These are phyloP conservation scores for Fraxinus floribunda DNA, from an alignment of 305 asterid genomes.

Conservation along the genomic window DNA sequence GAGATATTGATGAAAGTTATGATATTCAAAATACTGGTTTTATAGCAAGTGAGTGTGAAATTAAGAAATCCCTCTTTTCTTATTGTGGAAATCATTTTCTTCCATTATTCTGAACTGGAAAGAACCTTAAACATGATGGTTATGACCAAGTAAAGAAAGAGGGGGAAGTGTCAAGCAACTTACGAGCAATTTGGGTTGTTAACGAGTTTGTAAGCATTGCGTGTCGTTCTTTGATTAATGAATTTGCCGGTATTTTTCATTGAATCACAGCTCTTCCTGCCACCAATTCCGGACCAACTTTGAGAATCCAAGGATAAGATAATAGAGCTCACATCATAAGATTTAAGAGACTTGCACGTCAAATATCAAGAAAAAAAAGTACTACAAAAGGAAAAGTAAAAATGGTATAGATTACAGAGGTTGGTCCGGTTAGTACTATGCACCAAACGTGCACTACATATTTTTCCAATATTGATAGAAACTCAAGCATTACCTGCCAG, in stretches of 20 bases:
- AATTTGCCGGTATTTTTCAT: conserved; percentile 39
- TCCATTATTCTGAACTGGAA: neutral
- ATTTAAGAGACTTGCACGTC: neutral
- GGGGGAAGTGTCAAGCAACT: conserved; percentile 19
- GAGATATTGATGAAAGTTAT: neutral
- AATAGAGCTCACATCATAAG: neutral
- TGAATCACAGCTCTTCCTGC: conserved; percentile 67
- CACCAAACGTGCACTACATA: neutral
- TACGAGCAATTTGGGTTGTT: conserved; percentile 51
- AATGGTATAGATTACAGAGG: neutral
- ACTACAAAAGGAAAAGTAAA: neutral
- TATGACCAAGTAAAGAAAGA: neutral
- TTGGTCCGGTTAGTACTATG: neutral
- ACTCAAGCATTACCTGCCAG: conserved; percentile 44
- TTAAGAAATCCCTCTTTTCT: neutral
- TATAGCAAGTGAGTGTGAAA: neutral
- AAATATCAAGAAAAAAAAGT: neutral
- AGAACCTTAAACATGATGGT: neutral
- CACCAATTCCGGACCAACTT: neutral
- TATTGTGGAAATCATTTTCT: neutral
- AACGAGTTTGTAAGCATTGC: conserved; percentile 28
- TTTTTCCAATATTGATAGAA: neutral
- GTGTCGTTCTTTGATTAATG: conserved; percentile 28
- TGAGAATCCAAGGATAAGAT: neutral
- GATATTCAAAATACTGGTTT: neutral